phyloP scores from a whole-genome alignment of 108 stramenopile genomes.

The Nannochloropsis gaditana region DNA sequence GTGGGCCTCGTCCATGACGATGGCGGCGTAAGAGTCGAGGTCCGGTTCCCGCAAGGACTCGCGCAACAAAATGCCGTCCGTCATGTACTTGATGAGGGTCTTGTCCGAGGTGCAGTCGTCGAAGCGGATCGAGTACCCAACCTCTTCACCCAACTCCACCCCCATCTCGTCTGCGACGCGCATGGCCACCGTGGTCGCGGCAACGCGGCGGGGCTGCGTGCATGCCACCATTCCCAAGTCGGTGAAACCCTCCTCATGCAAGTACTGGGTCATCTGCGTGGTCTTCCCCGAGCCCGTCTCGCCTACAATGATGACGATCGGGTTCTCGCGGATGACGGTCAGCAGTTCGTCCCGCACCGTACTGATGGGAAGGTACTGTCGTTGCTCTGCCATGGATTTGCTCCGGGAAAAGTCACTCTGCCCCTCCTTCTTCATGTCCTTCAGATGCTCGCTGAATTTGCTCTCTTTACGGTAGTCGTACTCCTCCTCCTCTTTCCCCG shows the following conservation, averaged over 20 bases:
- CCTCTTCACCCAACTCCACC: constrained; percentile 68
- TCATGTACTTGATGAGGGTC: constrained; percentile 89
- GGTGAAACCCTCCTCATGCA: constrained; percentile 88
- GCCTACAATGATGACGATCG: constrained; percentile 84
- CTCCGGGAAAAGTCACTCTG: constrained; percentile 72
- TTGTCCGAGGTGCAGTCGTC: constrained; percentile 83
- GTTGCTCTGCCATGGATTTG: constrained; percentile 82
- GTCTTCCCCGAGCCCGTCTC: constrained; percentile 92
- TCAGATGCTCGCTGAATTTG: constrained; percentile 78
- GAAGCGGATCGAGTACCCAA: constrained; percentile 96
- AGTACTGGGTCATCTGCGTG: constrained; percentile 95
- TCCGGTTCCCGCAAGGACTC: constrained; percentile 90
- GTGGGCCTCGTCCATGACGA: constrained; percentile 98
- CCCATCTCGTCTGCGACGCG: constrained; percentile 93
- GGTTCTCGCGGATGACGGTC: constrained; percentile 83
- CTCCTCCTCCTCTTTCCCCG: constrained; percentile 58
- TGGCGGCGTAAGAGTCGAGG: constrained; percentile 79
- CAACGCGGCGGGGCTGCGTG: constrained; percentile 88
- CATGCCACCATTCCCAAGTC: constrained; percentile 92
- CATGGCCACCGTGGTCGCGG: constrained; percentile 98
- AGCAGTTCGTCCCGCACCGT: constrained; percentile 85
- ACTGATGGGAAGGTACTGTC: constrained; percentile 87
- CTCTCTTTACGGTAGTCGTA: constrained; percentile 76
- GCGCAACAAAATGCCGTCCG: constrained; percentile 91
- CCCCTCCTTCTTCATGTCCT: constrained; percentile 53